phyloP scores from a whole-genome alignment of 228 moss, liverwort and hornwort genomes.

The Sphagnum fallax region DNA sequence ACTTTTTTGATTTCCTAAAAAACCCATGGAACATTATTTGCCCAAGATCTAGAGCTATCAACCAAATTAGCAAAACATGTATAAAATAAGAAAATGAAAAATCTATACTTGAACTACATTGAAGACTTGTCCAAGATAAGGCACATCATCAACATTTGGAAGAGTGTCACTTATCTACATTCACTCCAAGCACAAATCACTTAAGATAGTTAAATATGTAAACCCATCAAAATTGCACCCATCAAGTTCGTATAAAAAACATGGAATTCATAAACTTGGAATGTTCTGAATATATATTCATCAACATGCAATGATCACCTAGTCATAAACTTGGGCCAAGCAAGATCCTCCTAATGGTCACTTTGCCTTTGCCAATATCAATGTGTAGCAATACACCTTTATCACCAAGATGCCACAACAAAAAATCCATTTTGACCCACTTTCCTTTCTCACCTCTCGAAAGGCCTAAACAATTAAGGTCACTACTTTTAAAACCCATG shows the following conservation, averaged over 20 bases:
- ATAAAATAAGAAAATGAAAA: no score
- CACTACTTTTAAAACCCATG: no score
- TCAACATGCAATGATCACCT: conserved; percentile 27
- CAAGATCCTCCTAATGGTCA: conserved; percentile 93
- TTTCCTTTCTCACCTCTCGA: neutral
- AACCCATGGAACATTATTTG: no score
- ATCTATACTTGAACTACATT: conserved; percentile 59
- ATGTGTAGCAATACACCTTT: conserved; percentile 80
- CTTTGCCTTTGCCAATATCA: conserved; percentile 79
- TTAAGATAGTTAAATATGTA: no score
- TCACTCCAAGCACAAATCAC: neutral
- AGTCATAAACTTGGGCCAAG: conserved; percentile 90
- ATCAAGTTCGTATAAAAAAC: no score
- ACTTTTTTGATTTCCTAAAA: no score
- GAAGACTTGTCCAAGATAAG: conserved; percentile 68
- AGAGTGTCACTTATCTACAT: conserved; percentile 72
- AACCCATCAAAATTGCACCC: no score
- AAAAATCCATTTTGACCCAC: neutral
- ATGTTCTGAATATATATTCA: neutral
- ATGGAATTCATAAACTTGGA: neutral
- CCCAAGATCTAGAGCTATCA: no score
- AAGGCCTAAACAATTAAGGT: no score
- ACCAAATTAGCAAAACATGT: no score
- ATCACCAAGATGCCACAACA: conserved; percentile 48
- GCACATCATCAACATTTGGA: conserved; percentile 82